These are phyloP conservation scores for Aspergillus ochraceus DNA, from an alignment of 2,329 filamentous ascomycete species.

Conservation along the genomic window DNA sequence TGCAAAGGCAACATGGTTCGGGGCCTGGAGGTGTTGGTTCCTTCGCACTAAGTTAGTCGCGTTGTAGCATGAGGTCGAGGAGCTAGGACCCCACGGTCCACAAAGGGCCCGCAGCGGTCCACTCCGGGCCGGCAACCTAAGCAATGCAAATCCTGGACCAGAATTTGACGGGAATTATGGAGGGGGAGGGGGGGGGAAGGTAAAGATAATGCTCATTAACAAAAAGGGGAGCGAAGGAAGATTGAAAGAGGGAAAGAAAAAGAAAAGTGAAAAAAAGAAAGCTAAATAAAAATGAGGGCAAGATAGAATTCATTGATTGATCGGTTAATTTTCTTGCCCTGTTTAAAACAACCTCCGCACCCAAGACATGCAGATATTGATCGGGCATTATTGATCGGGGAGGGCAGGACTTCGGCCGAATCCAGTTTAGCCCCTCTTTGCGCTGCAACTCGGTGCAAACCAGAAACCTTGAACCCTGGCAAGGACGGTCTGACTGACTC, in stretches of 20 bases:
- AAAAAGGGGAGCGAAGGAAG: neutral
- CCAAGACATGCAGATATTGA: conserved; percentile 14
- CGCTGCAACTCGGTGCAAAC: conserved; percentile 6
- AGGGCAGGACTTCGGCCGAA: conserved; percentile 7
- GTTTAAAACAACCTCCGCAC: neutral
- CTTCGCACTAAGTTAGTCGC: conserved; percentile 6
- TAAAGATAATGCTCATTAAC: neutral
- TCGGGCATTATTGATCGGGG: conserved; percentile 13
- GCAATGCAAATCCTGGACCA: conserved; percentile 23
- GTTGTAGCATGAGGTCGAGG: conserved; percentile 14
- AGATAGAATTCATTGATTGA: neutral
- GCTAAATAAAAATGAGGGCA: neutral
- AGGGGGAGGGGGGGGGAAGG: neutral
- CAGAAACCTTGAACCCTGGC: conserved; percentile 4
- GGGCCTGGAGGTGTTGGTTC: conserved; percentile 9
- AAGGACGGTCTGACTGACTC: neutral
- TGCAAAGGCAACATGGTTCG: conserved; percentile 15
- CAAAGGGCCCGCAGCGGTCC: conserved; percentile 24
- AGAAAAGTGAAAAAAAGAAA: neutral
- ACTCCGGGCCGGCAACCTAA: conserved; percentile 27
- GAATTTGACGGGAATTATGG: conserved; percentile 1
- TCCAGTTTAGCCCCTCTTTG: conserved; percentile 5
- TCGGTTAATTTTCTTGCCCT: neutral
- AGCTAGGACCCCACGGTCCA: conserved; percentile 25
- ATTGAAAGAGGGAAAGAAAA: neutral